These are phyloP conservation scores for Trichothecium sympodiale DNA, from an alignment of 2,329 filamentous ascomycete genomes.

Conservation along the genomic window DNA sequence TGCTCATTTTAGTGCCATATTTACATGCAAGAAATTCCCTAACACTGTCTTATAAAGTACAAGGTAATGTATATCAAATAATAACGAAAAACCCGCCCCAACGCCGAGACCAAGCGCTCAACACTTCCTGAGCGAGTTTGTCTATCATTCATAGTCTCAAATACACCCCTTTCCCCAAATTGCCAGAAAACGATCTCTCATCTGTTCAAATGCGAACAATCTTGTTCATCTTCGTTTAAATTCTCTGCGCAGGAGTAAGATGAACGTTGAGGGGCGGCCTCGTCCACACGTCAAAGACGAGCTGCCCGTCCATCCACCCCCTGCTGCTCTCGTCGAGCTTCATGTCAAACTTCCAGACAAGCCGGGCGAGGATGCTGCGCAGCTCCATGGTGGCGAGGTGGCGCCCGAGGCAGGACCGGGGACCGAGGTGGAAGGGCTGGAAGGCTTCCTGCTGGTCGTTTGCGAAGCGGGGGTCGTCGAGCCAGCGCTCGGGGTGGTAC, in stretches of 20 bases:
- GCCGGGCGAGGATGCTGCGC: slow-evolving; percentile 32
- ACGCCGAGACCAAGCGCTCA: too few species aligned
- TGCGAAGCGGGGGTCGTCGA: slow-evolving; percentile 22
- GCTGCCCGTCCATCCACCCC: background rate
- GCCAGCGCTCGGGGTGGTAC: slow-evolving; percentile 36
- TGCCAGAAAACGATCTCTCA: too few species aligned
- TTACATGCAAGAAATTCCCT: too few species aligned
- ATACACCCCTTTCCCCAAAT: too few species aligned
- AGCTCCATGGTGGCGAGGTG: slow-evolving; percentile 41
- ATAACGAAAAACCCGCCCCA: too few species aligned
- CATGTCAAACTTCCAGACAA: slow-evolving; percentile 39
- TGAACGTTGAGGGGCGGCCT: background rate
- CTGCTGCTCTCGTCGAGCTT: slow-evolving; percentile 5
- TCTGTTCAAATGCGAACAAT: too few species aligned
- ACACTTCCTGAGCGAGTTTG: too few species aligned
- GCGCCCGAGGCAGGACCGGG: slow-evolving; percentile 35
- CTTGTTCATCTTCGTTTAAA: background rate
- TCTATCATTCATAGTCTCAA: too few species aligned
- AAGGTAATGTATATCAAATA: too few species aligned
- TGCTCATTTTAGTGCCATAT: too few species aligned
- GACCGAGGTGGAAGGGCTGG: slow-evolving; percentile 34
- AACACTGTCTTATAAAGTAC: too few species aligned
- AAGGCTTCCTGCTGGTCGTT: slow-evolving; percentile 26
- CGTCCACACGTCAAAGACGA: slow-evolving; percentile 1
- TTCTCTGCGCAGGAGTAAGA: background rate